Evolutionary conservation across 1,139 yeast genomes (phyloP).

Genomic region (Suhomyces panamericanus): DNA sequence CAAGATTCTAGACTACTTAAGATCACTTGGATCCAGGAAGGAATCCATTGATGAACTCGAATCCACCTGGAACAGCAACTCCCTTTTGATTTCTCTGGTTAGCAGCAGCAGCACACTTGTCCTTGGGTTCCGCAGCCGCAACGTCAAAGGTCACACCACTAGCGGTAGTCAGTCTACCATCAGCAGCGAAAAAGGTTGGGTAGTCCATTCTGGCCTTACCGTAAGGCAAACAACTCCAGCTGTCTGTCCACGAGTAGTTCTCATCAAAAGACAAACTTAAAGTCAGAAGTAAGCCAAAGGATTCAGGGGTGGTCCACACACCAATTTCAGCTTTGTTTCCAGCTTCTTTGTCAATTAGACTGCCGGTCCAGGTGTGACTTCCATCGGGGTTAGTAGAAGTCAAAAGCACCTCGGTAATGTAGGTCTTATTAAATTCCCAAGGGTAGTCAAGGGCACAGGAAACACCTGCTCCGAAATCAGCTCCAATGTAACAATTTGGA

Average conservation of each 20-base stretch:
- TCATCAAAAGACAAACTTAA: constrained; percentile 1
- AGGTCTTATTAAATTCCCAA: constrained; percentile 6
- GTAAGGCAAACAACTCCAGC: not conserved
- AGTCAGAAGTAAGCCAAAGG: not conserved
- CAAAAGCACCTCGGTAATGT: not conserved
- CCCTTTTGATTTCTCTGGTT: too few relatives aligned
- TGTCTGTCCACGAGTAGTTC: not conserved
- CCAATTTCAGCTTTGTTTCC: not conserved
- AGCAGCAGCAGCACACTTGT: not conserved
- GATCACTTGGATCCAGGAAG: too few relatives aligned
- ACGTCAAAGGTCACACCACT: not conserved
- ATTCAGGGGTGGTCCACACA: constrained; percentile 1
- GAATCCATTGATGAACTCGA: too few relatives aligned
- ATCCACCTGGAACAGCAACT: too few relatives aligned
- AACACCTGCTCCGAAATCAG: constrained; percentile 7
- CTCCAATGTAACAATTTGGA: constrained; percentile 3
- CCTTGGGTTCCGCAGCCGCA: not conserved
- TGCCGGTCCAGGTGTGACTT: constrained; percentile 6
- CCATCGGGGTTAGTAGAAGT: constrained; percentile 2
- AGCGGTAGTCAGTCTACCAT: not conserved
- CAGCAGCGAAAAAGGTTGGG: not conserved
- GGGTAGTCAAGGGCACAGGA: constrained; percentile 6
- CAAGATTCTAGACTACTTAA: too few relatives aligned
- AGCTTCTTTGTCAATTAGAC: constrained; percentile 1
- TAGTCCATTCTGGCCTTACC: not conserved